A percentile compares a stretch with the other conserved stretches of the same genome.
phyloP scores from a whole-genome alignment of 2,329 filamentous ascomycete species.

The Sporothrix pseudoabietina region DNA sequence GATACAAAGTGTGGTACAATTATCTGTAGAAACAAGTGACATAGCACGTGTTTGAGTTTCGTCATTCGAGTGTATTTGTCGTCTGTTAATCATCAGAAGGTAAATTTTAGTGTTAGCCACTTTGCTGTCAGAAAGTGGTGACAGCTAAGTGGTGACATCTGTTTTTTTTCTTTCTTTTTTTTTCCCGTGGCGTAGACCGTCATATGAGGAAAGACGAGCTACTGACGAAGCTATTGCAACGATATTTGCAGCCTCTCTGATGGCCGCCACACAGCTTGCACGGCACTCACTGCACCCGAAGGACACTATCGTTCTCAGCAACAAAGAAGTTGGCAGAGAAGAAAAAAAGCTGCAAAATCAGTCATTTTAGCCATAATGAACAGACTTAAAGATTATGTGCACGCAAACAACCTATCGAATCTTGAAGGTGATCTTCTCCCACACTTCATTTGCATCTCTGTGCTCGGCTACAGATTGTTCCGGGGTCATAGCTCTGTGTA shows the following conservation, averaged over 20 bases:
- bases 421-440: no score
- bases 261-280: neutral
- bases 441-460: no score
- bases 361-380: no score
- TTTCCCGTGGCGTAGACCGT: neutral
- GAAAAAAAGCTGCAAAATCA: no score
- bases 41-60: neutral
- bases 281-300: neutral
- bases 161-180: neutral
- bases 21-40: neutral
- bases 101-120: no score
- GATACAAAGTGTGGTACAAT: neutral
- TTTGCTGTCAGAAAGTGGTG: no score
- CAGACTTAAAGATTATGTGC: no score
- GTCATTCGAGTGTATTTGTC: neutral
- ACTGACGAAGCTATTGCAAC: neutral
- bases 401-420: no score
- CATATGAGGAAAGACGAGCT: neutral
- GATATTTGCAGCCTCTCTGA: neutral
- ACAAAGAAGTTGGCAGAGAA: no score
- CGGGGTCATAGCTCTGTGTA: no score
- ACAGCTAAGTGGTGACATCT: no score
- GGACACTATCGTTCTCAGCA: neutral
- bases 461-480: no score
- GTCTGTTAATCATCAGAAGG: neutral